Percentiles rank a stretch among this genome's conserved stretches.
phyloP scores from a whole-genome alignment of 2,329 filamentous ascomycete species.

The Fusarium burgessii region DNA sequence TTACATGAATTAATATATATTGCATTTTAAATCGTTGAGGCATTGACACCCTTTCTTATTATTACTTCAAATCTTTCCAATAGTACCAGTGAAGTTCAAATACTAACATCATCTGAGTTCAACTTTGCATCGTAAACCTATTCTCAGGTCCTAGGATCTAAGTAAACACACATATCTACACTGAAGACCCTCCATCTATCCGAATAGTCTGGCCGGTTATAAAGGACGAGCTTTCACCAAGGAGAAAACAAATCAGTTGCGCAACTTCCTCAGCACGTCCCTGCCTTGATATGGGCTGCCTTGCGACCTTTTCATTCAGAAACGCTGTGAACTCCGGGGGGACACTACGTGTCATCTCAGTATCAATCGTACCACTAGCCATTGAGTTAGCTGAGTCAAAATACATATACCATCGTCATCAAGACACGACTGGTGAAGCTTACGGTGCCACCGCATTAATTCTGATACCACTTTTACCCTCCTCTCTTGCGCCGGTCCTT shows the following conservation, averaged over 20 bases:
- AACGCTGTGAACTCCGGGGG: background rate
- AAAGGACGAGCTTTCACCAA: slow-evolving; percentile 47
- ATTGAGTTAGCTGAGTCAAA: background rate
- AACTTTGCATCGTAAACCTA: no score
- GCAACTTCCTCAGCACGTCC: slow-evolving; percentile 47
- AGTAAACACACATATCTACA: background rate
- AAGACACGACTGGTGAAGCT: background rate
- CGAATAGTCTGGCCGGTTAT: slow-evolving; percentile 43
- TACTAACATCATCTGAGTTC: no score
- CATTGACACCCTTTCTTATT: no score
- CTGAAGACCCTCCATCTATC: slow-evolving; percentile 43
- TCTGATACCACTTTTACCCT: slow-evolving; percentile 42
- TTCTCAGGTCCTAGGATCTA: no score
- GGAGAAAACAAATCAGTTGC: slow-evolving; percentile 44
- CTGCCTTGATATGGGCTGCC: slow-evolving; percentile 33
- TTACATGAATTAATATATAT: no score
- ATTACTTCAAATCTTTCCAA: no score
- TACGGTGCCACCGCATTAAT: slow-evolving; percentile 50
- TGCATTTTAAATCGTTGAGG: no score
- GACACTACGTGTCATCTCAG: slow-evolving; percentile 7
- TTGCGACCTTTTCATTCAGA: background rate
- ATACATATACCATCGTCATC: background rate
- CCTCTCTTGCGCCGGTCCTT: slow-evolving; percentile 49
- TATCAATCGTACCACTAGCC: slow-evolving; percentile 17
- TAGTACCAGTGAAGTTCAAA: no score